Base-by-base conservation (phyloP, 148 eudicot species). In the Persicaria tinctoria region DNA sequence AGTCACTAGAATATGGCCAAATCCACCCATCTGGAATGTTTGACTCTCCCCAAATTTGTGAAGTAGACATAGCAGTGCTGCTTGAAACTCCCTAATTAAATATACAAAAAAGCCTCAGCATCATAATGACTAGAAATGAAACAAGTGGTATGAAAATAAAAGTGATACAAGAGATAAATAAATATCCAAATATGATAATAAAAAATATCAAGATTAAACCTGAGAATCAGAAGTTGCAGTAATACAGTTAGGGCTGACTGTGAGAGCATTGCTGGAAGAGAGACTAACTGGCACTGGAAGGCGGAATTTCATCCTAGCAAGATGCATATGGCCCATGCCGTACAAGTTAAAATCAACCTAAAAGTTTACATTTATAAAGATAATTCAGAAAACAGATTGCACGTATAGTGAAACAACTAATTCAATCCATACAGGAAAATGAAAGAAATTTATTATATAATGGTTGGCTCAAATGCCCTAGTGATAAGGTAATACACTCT, bases 251-350 rank as follows among this genome's bases (percentile, higher is more conserved):
- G 75, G 62, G 60, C 46, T 68, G 45, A 50, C 68, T 62, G 46
- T 53, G 63, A 53, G 56, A 76, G 72, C 48, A 48, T 76, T 81
- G 69, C 76, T 72, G 46, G 51, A 77, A 60, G 79, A 46, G 62
- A 71, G 56, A 78, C 49, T 85, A 81, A 81, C 79, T 68, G 91
- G 97, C 70, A 90, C 84, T 48, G 96, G 97, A 76, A 74, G 85
- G 41, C 95, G 97, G 70, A 96, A 90, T 82, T 87, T 96, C 86
- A 88, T 73, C 84, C 86, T 92, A 75, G 85, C 83, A 78, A 89
- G 90, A 85, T 96, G 99, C 75, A 96, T 79, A 82, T 84, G 94
- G 55, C 96, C 97, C 99, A 96, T 96, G 10, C 99, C 97, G 85
- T 89, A 91, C 80, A 96, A 82, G 80, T 96, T 89, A 77, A 85